Conservation (phyloP, 2,329 filamentous ascomycete genomes). For the Cytospora piceae region DNA sequence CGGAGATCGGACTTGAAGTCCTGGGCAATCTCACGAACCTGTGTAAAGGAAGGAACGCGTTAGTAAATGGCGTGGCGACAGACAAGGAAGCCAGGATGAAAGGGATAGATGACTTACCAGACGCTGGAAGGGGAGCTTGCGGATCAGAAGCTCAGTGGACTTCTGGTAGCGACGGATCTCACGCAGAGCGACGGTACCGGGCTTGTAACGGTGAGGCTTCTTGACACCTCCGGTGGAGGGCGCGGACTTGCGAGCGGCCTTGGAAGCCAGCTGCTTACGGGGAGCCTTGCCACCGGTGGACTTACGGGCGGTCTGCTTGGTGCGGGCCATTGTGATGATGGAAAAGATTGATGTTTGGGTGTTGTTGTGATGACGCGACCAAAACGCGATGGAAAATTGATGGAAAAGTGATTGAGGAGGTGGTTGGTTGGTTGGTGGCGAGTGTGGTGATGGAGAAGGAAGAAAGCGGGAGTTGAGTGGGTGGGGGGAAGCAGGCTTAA, state of each 20-base stretch:
- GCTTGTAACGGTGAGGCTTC: constrained; percentile 92
- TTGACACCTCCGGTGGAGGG: constrained; percentile 97
- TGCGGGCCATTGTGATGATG: constrained; percentile 60
- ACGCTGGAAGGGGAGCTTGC: constrained; percentile 97
- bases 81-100: background rate
- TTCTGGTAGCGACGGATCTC: constrained; percentile 99
- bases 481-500: constrained; percentile 51
- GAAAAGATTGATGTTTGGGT: constrained; percentile 37
- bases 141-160: constrained; percentile 92
- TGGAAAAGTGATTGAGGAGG: constrained; percentile 33
- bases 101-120: constrained; percentile 59
- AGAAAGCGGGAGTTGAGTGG: constrained; percentile 42
- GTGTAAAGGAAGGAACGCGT: constrained; percentile 30
- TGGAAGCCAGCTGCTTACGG: constrained; percentile 97
- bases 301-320: constrained; percentile 73
- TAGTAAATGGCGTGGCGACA: constrained; percentile 28
- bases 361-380: constrained; percentile 35
- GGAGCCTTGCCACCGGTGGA: constrained; percentile 79
- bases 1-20: constrained; percentile 94
- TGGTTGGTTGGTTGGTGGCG: constrained; percentile 31
- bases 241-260: constrained; percentile 97
- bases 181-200: constrained; percentile 93
- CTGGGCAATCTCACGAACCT: constrained; percentile 91
- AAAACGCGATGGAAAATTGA: constrained; percentile 36
- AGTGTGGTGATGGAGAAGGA: constrained; percentile 38